phyloP scores from a whole-genome alignment of 2,329 filamentous ascomycete genomes.

The Fusarium vanettenii region DNA sequence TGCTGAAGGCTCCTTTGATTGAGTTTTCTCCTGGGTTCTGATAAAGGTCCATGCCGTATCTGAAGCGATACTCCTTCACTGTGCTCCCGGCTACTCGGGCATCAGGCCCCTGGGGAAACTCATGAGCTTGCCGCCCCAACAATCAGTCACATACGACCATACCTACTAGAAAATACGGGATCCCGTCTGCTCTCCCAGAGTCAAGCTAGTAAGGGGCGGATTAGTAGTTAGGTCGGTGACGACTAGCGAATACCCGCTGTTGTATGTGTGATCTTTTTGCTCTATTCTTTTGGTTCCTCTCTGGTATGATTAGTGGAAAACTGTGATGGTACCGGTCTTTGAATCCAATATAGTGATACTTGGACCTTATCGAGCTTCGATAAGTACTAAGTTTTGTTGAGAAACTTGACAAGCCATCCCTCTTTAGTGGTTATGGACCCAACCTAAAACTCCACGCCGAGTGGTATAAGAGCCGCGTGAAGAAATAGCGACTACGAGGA shows the following conservation, averaged over 20 bases:
- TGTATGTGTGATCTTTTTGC: background rate
- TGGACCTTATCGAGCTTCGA: no score
- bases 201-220: background rate
- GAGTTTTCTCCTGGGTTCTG: background rate
- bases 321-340: no score
- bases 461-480: no score
- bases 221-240: background rate
- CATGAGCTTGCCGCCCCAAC: background rate
- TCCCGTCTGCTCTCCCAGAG: slow-evolving; percentile 6
- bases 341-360: no score
- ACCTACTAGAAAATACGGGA: slow-evolving; percentile 5
- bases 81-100: background rate
- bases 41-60: background rate
- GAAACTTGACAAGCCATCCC: no score
- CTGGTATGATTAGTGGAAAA: no score
- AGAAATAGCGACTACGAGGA: no score
- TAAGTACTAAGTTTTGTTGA: no score
- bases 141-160: background rate
- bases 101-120: background rate
- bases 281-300: background rate
- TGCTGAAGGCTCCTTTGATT: background rate
- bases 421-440: no score
- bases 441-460: no score
- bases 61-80: background rate
- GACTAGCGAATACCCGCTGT: background rate